Evolutionary conservation across 2,329 filamentous ascomycete species (phyloP).

Genomic region (Parascedosporium putredinis): DNA sequence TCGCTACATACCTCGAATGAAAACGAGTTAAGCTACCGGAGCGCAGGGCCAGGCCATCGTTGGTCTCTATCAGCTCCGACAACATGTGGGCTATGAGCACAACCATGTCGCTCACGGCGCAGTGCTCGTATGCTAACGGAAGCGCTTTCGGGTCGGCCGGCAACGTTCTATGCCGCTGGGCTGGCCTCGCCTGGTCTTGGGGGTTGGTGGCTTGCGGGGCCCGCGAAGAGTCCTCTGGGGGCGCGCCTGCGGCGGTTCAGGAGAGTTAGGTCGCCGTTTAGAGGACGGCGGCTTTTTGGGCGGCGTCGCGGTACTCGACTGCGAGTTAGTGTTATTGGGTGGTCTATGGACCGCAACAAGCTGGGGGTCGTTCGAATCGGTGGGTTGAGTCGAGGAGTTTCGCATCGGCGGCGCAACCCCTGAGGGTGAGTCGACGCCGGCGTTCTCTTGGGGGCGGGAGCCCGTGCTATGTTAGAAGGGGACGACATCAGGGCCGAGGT

Average conservation of each 20-base stretch:
- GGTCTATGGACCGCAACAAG: not conserved
- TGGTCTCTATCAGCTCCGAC: constrained; percentile 85
- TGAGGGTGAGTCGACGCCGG: not conserved
- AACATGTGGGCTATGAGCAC: constrained; percentile 91
- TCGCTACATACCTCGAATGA: constrained; percentile 63
- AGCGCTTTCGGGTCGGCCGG: constrained; percentile 45
- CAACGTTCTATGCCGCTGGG: constrained; percentile 45
- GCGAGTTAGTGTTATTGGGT: not conserved
- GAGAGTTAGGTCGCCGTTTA: constrained; percentile 7
- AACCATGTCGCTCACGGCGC: constrained; percentile 76
- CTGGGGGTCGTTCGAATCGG: not conserved
- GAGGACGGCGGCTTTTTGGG: not conserved
- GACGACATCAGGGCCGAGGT: constrained; percentile 1
- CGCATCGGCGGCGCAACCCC: not conserved
- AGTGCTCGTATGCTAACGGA: constrained; percentile 70
- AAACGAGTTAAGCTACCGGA: constrained; percentile 79
- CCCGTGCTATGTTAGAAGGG: not conserved
- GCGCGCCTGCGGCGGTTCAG: not conserved
- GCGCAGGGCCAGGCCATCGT: constrained; percentile 73
- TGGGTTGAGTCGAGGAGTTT: not conserved
- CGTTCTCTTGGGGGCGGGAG: not conserved
- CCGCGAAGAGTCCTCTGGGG: constrained; percentile 18
- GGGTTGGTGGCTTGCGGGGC: constrained; percentile 18
- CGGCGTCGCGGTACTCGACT: not conserved
- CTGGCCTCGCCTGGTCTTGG: constrained; percentile 15